phyloP scores from a whole-genome alignment of 441 rosid genomes.

The Populus trichocarpa region DNA sequence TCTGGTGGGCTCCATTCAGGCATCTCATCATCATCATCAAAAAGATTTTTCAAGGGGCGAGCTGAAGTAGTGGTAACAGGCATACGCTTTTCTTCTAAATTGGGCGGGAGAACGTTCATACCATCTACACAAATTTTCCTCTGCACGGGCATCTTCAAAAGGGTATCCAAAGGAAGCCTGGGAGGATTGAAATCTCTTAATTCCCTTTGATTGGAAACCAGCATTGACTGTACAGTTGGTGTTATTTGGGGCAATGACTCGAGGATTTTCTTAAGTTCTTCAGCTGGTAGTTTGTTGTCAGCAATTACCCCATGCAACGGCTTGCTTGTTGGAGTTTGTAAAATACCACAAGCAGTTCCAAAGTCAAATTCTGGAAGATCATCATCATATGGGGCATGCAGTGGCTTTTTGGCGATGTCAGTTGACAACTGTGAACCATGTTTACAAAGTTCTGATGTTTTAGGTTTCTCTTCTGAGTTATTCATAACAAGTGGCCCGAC shows the following conservation, averaged over 20 bases:
- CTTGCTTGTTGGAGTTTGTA: conserved; percentile 14
- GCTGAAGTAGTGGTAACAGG: not conserved
- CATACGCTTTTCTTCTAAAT: conserved; percentile 8
- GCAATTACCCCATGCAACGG: not conserved
- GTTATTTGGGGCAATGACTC: not conserved
- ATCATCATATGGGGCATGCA: conserved; percentile 22
- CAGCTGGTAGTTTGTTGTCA: conserved; percentile 19
- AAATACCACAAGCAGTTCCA: conserved; percentile 14
- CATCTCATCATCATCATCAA: conserved; percentile 29
- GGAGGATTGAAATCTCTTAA: conserved; percentile 7
- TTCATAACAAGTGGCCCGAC: conserved; percentile 8
- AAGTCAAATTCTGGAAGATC: conserved; percentile 40
- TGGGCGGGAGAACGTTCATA: not conserved
- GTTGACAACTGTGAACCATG: conserved; percentile 3
- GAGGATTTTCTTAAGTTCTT: conserved; percentile 12
- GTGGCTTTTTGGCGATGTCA: conserved; percentile 3
- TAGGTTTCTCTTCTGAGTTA: conserved; percentile 12
- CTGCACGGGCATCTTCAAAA: conserved; percentile 12
- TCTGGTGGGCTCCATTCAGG: conserved; percentile 31
- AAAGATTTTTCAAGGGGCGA: conserved; percentile 17
- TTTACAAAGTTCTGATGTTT: conserved; percentile 11
- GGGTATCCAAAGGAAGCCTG: conserved; percentile 14
- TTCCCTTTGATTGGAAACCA: conserved; percentile 12
- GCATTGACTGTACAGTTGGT: not conserved
- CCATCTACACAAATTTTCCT: conserved; percentile 17